phyloP scores from a whole-genome alignment of 495 filamentous ascomycete genomes.

The Tuber indicum region DNA sequence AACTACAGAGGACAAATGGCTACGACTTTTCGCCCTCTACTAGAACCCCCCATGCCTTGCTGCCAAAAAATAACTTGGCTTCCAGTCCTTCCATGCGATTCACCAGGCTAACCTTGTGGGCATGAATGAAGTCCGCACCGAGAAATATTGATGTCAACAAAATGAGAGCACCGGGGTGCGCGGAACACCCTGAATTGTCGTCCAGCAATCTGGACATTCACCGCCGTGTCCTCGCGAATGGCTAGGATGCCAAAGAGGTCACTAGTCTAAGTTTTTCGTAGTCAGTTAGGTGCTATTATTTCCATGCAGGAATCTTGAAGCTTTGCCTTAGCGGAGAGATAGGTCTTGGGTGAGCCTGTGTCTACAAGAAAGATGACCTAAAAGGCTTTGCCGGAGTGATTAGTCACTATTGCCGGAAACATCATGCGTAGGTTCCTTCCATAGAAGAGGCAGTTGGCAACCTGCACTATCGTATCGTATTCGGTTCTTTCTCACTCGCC shows the following conservation, averaged over 20 bases:
- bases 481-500: neutral
- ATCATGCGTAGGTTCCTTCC: neutral
- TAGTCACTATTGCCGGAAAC: neutral
- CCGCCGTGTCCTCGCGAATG: neutral
- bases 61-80: conserved; percentile 43
- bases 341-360: neutral
- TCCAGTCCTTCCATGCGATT: conserved; percentile 60
- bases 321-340: neutral
- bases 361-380: neutral
- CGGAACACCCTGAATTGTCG: neutral
- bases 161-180: conserved; percentile 17
- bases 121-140: conserved; percentile 74
- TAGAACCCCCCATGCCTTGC: conserved; percentile 29
- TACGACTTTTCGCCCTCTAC: conserved; percentile 47
- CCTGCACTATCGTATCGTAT: neutral
- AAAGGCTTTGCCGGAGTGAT: neutral
- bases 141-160: conserved; percentile 75
- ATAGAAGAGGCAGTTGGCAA: neutral
- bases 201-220: neutral
- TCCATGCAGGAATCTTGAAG: too few relatives aligned
- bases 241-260: neutral
- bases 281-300: neutral
- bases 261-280: neutral
- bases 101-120: conserved; percentile 69
- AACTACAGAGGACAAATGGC: conserved; percentile 52